These are phyloP conservation scores for Lactifluus volemus DNA, from an alignment of 768 basidiomycete genomes.

Conservation along the genomic window DNA sequence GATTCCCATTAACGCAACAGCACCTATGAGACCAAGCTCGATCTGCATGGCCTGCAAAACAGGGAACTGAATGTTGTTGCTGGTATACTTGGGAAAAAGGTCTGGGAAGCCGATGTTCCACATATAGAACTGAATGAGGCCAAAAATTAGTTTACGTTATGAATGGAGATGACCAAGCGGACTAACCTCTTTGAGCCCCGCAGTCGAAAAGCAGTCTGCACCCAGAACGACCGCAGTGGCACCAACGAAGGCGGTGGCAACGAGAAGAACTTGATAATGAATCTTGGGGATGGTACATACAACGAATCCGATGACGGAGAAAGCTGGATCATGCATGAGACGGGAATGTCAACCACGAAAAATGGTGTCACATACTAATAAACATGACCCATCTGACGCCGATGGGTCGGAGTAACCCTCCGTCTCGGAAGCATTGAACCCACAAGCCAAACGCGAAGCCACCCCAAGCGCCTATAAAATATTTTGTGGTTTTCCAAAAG, in stretches of 20 bases:
- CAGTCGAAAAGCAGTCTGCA: slow-evolving; percentile 88
- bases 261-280: slow-evolving; percentile 79
- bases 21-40: slow-evolving; percentile 82
- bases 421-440: slow-evolving; percentile 77
- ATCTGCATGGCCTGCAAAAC: slow-evolving; percentile 89
- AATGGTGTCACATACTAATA: slow-evolving; percentile 47
- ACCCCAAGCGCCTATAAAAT: slow-evolving; percentile 74
- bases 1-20: slow-evolving; percentile 75
- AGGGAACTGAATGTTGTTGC: slow-evolving; percentile 64
- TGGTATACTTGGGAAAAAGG: slow-evolving; percentile 70
- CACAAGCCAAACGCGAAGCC: slow-evolving; percentile 84
- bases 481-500: slow-evolving; percentile 86
- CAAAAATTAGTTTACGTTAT: slow-evolving; percentile 2
- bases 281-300: slow-evolving; percentile 79
- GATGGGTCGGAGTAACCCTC: slow-evolving; percentile 69
- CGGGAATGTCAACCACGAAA: slow-evolving; percentile 14
- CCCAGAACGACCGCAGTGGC: slow-evolving; percentile 87
- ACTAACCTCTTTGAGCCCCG: slow-evolving; percentile 84
- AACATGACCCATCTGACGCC: slow-evolving; percentile 86
- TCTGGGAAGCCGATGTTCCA: slow-evolving; percentile 86
- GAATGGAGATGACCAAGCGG: not conserved
- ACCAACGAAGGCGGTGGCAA: slow-evolving; percentile 85
- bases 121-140: slow-evolving; percentile 67
- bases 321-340: slow-evolving; percentile 35
- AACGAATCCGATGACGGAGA: slow-evolving; percentile 71